A percentile compares a stretch with the other conserved stretches of the same genome.
phyloP scores from a whole-genome alignment of 352 stramenopile species.

The Globisporangium cederbergense region DNA sequence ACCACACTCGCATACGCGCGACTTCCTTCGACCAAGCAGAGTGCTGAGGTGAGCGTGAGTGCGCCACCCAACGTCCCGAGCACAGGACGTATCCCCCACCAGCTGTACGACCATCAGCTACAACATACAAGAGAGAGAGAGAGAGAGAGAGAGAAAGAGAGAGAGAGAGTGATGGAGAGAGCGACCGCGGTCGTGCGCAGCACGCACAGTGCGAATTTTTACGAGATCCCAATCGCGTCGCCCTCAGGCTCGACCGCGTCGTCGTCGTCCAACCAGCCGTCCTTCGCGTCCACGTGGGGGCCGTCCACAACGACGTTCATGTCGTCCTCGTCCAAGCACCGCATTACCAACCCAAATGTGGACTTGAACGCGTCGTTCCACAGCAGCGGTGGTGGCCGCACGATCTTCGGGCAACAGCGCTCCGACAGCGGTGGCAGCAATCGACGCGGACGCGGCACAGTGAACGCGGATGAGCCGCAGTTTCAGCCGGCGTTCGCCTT shows the following conservation, averaged over 20 bases:
- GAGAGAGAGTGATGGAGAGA: constrained; percentile 25
- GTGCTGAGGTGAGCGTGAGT: neutral
- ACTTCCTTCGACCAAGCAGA: neutral
- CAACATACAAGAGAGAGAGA: neutral
- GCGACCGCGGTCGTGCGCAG: constrained; percentile 49
- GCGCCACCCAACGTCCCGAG: neutral
- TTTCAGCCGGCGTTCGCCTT: constrained; percentile 55
- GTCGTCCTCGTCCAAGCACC: constrained; percentile 32
- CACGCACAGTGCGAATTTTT: constrained; percentile 58
- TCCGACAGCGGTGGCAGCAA: constrained; percentile 9
- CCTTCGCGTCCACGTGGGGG: constrained; percentile 19
- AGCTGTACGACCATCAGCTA: constrained; percentile 1
- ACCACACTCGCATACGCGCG: too few species aligned
- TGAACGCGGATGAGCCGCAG: constrained; percentile 18
- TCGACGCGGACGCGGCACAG: neutral
- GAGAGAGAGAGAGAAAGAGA: neutral
- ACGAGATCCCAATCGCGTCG: constrained; percentile 42
- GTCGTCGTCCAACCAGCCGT: constrained; percentile 2
- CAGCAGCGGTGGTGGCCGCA: constrained; percentile 7
- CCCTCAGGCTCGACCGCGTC: constrained; percentile 15
- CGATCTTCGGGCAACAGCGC: neutral
- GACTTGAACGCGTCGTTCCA: constrained; percentile 47
- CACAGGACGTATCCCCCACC: neutral
- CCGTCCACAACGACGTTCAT: constrained; percentile 21
- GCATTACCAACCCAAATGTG: constrained; percentile 24